phyloP scores from a whole-genome alignment of 805 yeast species.

The Saccharomycodes ludwigii region DNA sequence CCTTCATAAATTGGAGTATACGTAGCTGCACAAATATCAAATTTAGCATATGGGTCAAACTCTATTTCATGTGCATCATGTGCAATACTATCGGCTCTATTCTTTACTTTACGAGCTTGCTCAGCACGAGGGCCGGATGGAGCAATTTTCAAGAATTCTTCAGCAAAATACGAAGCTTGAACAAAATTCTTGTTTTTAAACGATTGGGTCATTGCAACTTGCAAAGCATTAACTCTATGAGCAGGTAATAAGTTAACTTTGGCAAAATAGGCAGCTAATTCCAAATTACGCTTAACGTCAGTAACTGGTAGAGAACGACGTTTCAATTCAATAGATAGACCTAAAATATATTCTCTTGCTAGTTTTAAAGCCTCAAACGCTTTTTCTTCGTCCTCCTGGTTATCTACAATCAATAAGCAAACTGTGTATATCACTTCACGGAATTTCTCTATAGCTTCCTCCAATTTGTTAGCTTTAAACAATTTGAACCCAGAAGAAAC shows the following conservation, averaged over 20 bases:
- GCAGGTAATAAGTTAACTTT: conserved; percentile 68
- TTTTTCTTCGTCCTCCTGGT: conserved; percentile 64
- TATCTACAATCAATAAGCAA: conserved; percentile 56
- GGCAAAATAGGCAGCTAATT: conserved; percentile 92
- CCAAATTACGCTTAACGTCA: conserved; percentile 75
- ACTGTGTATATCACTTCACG: conserved; percentile 68
- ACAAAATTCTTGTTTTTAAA: conserved; percentile 82
- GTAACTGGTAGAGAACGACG: conserved; percentile 71
- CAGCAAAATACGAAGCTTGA: conserved; percentile 82
- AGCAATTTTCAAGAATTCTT: conserved; percentile 61
- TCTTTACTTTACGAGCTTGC: conserved; percentile 73
- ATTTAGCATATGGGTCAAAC: conserved; percentile 85
- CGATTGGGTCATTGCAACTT: conserved; percentile 90
- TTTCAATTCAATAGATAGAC: conserved; percentile 78
- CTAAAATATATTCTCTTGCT: conserved; percentile 85
- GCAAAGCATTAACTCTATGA: conserved; percentile 78
- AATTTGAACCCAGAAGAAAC: conserved; percentile 63
- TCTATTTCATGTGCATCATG: conserved; percentile 83
- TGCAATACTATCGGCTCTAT: conserved; percentile 66
- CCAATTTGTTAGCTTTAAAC: conserved; percentile 75
- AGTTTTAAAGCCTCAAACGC: conserved; percentile 58
- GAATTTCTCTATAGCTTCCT: conserved; percentile 69
- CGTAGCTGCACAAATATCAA: conserved; percentile 79
- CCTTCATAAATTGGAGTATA: conserved; percentile 83
- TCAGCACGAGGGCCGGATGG: conserved; percentile 74